phyloP scores from a whole-genome alignment of 257 asterid species.

The Nicotiana benthamiana region DNA sequence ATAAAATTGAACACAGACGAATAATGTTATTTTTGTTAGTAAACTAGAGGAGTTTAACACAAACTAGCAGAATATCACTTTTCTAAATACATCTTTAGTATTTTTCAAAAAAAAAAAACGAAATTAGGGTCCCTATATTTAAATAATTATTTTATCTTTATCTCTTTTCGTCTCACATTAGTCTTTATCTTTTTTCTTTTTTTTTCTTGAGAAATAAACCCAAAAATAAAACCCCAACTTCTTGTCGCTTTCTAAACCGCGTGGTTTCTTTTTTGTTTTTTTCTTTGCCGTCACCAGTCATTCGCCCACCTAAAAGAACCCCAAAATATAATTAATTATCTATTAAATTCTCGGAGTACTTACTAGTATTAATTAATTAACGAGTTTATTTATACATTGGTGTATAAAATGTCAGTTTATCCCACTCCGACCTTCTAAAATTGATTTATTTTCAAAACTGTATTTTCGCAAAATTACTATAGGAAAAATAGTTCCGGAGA shows the following conservation, averaged over 20 bases:
- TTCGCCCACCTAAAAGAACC: conserved; percentile 18
- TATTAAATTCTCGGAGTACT: background rate
- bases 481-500: too few species aligned
- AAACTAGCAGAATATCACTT: too few species aligned
- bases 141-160: background rate
- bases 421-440: too few species aligned
- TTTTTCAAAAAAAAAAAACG: too few species aligned
- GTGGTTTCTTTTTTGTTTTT: conserved; percentile 15
- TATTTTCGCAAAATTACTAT: too few species aligned
- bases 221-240: background rate
- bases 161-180: background rate
- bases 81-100: too few species aligned
- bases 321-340: background rate
- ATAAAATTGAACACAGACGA: too few species aligned
- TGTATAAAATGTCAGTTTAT: too few species aligned
- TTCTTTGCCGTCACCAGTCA: conserved; percentile 22
- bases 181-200: background rate
- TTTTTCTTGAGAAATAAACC: background rate
- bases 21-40: too few species aligned
- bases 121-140: background rate
- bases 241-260: conserved; percentile 24
- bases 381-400: too few species aligned
- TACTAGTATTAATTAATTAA: background rate
- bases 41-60: too few species aligned
- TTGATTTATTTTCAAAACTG: too few species aligned